Conservation (phyloP, 2,329 filamentous ascomycete genomes). For the Lasiodiplodia sp. region DNA sequence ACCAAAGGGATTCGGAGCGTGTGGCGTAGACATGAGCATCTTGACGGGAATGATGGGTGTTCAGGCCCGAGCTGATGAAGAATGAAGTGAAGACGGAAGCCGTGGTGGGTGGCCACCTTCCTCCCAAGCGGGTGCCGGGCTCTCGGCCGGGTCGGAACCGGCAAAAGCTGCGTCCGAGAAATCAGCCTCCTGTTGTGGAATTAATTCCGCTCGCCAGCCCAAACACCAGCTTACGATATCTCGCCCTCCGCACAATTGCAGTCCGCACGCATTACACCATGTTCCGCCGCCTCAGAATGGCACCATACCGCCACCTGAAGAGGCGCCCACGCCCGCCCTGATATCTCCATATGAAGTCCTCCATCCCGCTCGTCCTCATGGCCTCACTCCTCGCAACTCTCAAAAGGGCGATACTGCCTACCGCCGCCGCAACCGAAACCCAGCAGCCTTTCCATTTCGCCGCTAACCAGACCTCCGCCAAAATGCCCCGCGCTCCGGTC, state of each 20-base stretch:
- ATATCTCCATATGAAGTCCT: slow-evolving; percentile 20
- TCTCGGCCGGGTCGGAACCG: not conserved
- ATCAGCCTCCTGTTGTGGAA: not conserved
- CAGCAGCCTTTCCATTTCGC: slow-evolving; percentile 26
- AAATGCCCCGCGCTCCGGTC: slow-evolving; percentile 45
- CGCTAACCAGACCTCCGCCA: slow-evolving; percentile 20
- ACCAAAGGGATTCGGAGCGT: no score
- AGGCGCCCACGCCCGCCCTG: not conserved
- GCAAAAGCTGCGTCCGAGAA: not conserved
- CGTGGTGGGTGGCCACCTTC: no score
- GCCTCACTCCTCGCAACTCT: slow-evolving; percentile 21
- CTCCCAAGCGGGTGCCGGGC: no score
- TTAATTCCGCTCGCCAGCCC: slow-evolving; percentile 1
- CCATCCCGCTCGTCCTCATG: slow-evolving; percentile 13
- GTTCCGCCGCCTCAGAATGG: slow-evolving; percentile 1
- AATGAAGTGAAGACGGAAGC: not conserved
- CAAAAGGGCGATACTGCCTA: slow-evolving; percentile 1
- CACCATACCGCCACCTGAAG: not conserved
- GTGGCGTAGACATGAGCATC: no score
- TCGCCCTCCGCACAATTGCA: not conserved
- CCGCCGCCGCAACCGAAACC: slow-evolving; percentile 2
- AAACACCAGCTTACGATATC: slow-evolving; percentile 20
- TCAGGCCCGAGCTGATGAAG: not conserved
- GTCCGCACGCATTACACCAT: not conserved
- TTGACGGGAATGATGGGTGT: not conserved